Evolutionary conservation across 1,139 yeast genomes (phyloP).

Genomic region (Debaryomyces subglobosus): DNA sequence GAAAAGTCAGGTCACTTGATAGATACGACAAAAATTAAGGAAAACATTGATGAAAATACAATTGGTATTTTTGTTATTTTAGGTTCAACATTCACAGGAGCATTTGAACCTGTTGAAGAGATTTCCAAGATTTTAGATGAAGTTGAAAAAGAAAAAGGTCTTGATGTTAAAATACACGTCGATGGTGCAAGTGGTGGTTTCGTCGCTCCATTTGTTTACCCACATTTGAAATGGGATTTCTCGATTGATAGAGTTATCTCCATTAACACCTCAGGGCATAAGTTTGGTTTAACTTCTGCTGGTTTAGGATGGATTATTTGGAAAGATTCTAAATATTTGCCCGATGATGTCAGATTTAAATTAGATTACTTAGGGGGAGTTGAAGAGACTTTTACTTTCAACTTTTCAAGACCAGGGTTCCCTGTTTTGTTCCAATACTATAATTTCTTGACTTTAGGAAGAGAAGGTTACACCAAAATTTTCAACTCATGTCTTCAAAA

Average conservation of each 20-base stretch:
- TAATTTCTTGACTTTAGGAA: slow-evolving; percentile 72
- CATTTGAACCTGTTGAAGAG: slow-evolving; percentile 75
- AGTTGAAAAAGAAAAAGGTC: slow-evolving; percentile 67
- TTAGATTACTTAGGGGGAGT: slow-evolving; percentile 86
- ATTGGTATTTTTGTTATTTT: slow-evolving; percentile 88
- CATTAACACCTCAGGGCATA: slow-evolving; percentile 93
- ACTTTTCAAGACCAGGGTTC: slow-evolving; percentile 92
- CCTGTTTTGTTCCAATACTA: slow-evolving; percentile 88
- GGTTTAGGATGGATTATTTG: slow-evolving; percentile 94
- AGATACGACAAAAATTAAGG: slow-evolving; percentile 60
- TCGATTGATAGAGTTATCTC: slow-evolving; percentile 73
- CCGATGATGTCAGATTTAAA: slow-evolving; percentile 72
- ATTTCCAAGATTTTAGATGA: slow-evolving; percentile 67
- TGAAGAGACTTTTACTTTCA: slow-evolving; percentile 83
- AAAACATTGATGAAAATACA: slow-evolving; percentile 82
- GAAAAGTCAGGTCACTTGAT: slow-evolving; percentile 64
- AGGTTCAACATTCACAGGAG: slow-evolving; percentile 94
- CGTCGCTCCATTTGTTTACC: slow-evolving; percentile 81
- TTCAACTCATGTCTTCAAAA: slow-evolving; percentile 67
- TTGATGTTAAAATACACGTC: slow-evolving; percentile 79
- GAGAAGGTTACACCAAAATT: slow-evolving; percentile 64
- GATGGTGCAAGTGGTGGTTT: slow-evolving; percentile 95
- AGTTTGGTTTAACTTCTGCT: slow-evolving; percentile 86
- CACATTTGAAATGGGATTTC: slow-evolving; percentile 83
- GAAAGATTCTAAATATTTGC: slow-evolving; percentile 66